Conservation (phyloP, 75 land plant genomes). For the Isoetes taiwanensis region DNA sequence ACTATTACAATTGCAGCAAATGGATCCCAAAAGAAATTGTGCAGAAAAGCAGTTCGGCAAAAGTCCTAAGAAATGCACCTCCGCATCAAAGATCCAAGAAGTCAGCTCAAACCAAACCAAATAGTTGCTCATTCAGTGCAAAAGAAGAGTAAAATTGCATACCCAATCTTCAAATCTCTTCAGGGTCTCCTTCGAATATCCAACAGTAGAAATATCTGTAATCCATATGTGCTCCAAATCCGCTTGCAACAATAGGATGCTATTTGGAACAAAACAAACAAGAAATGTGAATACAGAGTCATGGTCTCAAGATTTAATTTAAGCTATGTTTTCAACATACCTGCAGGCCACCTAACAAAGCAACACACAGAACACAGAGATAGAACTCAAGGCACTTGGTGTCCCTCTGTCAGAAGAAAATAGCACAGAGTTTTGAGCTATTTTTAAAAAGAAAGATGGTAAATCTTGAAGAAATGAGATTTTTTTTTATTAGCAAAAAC, state of each 20-base stretch:
- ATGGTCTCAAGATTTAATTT: background rate
- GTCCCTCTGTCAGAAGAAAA: conserved; percentile 47
- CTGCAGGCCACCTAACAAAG: conserved; percentile 58
- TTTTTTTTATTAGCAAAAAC: too few species aligned
- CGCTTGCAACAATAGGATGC: conserved; percentile 38
- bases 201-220: conserved; percentile 45
- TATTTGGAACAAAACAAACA: background rate
- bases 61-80: too few species aligned
- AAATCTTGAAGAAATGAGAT: too few species aligned
- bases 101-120: too few species aligned
- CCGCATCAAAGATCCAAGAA: too few species aligned
- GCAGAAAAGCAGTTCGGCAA: too few species aligned
- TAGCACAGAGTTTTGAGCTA: too few species aligned
- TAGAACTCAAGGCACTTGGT: conserved; percentile 58
- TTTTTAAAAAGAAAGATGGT: too few species aligned
- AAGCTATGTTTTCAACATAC: background rate
- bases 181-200: conserved; percentile 47
- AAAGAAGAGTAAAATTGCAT: too few species aligned
- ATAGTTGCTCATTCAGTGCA: too few species aligned
- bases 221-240: conserved; percentile 23
- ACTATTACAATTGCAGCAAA: too few species aligned
- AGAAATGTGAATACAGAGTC: background rate
- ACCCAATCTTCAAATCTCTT: conserved; percentile 41
- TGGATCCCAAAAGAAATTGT: too few species aligned
- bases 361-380: conserved; percentile 44